Percentiles rank a stretch among this genome's conserved stretches.
phyloP scores from a whole-genome alignment of 1,284 basidiomycete genomes.

The Paramarasmius palmivorus region DNA sequence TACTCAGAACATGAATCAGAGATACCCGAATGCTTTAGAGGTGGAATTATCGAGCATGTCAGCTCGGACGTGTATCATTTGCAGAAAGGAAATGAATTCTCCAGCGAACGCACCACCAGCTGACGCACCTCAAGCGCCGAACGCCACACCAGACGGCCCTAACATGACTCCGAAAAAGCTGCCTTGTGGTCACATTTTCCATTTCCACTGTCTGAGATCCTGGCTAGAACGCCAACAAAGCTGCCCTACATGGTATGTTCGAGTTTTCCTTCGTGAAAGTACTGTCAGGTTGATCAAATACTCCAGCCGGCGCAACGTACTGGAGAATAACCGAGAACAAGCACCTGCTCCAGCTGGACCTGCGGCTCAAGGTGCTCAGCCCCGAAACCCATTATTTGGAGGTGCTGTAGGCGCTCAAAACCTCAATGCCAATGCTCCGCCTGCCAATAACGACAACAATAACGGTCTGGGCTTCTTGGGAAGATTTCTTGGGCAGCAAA shows the following conservation, averaged over 20 bases:
- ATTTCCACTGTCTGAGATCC: slow-evolving; percentile 94
- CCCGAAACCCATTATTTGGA: slow-evolving; percentile 37
- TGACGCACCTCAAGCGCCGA: slow-evolving; percentile 30
- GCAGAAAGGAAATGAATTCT: slow-evolving; percentile 92
- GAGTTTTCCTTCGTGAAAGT: slow-evolving; percentile 8
- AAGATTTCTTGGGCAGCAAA: slow-evolving; percentile 1
- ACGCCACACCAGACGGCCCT: slow-evolving; percentile 59
- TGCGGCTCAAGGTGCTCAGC: slow-evolving; percentile 32
- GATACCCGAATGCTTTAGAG: slow-evolving; percentile 92
- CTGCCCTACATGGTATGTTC: slow-evolving; percentile 91
- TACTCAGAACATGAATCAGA: slow-evolving; percentile 94
- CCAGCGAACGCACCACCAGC: slow-evolving; percentile 32
- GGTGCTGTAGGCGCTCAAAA: slow-evolving; percentile 11
- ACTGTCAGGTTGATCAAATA: slow-evolving; percentile 16
- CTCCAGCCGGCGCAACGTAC: slow-evolving; percentile 80
- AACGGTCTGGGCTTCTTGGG: slow-evolving; percentile 2
- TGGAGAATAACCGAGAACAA: slow-evolving; percentile 49
- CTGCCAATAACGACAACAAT: too few relatives aligned
- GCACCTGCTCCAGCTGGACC: slow-evolving; percentile 35
- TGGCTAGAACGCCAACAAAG: slow-evolving; percentile 97
- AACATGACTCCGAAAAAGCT: slow-evolving; percentile 97
- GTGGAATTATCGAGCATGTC: slow-evolving; percentile 80
- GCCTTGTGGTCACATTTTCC: slow-evolving; percentile 96
- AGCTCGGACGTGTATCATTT: slow-evolving; percentile 97
- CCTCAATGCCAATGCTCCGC: not conserved